A percentile compares a stretch with the other conserved stretches of the same genome.
phyloP scores from a whole-genome alignment of 345 rosid genomes.

The Streptanthus diversifolius region DNA sequence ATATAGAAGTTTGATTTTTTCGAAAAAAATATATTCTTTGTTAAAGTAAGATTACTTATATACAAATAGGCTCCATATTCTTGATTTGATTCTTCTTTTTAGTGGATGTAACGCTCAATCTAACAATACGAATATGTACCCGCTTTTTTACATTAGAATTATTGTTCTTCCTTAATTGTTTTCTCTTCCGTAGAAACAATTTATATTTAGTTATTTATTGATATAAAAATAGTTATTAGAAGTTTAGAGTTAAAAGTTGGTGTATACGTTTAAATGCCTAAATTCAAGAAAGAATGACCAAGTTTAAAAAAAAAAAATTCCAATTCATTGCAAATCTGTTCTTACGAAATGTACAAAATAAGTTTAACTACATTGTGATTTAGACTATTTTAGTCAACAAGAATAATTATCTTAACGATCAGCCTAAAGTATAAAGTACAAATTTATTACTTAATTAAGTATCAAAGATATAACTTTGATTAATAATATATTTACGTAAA shows the following conservation, averaged over 20 bases:
- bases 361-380: not conserved
- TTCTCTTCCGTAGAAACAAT: not conserved
- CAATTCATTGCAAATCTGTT: not conserved
- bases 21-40: not conserved
- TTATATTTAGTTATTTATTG: not conserved
- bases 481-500: not conserved
- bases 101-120: constrained; percentile 27
- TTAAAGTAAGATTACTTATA: constrained; percentile 5
- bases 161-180: not conserved
- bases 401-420: not conserved
- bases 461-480: not conserved
- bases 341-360: not conserved
- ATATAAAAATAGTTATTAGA: not conserved
- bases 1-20: not conserved
- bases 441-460: not conserved
- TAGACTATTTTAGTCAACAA: not conserved
- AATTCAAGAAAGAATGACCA: not conserved
- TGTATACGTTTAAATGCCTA: not conserved
- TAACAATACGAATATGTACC: constrained; percentile 4
- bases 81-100: constrained; percentile 21
- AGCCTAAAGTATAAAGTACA: not conserved
- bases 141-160: not conserved
- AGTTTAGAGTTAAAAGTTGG: not conserved
- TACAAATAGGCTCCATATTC: constrained; percentile 4
- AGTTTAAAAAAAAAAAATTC: not conserved